Evolutionary conservation across 2,329 filamentous ascomycete genomes (phyloP), one percentile per base, ranked within the genome.

Genomic region (Claviceps pusilla): DNA sequence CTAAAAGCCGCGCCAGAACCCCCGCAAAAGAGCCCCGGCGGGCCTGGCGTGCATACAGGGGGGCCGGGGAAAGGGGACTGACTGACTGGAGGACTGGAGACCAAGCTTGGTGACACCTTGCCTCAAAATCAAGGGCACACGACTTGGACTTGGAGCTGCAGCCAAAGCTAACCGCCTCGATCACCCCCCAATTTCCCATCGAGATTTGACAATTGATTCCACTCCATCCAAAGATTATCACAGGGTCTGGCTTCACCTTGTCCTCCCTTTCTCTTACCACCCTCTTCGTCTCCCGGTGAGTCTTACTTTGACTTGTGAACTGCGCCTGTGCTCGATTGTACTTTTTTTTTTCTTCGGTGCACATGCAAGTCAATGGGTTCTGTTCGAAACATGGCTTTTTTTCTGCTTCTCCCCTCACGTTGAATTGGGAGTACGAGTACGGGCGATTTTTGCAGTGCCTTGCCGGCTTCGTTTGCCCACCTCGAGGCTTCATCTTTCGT

Each of bases 71-170:
- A 10, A 1, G n/a, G 47, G 47, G 19, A 19, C 19, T 19, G 19
- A 19, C 19, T 19, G 19, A 19, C 19, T 19, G 19, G 19, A 19
- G 19, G 19, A 19, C 24, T 10, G 10, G 31, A 33, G 4, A 2
- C n/a, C 14, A 31, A 41, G 28, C 29, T 61, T 63, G 56, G 63
- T 64, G 66, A 65, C 66, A 68, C 66, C 61, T 68, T 68, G 61
- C 65, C 63, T 60, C 57, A 65, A 31, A 31, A 19, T 47, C 28
- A 28, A 65, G 55, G 54, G 62, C 59, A 65, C 63, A 24, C 28
- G 16, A 62, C 63, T 61, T 19, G 64, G 47, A 41, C 39, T 35
- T 19, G 11, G 35, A 39, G 29, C 29, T 31, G 46, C 56, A 50
- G n/a, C 31, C 14, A 19, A 41, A 16, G 39, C 39, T 5, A 41